phyloP scores from a whole-genome alignment of 73 alveolate species.

The Durusdinium trenchii region DNA sequence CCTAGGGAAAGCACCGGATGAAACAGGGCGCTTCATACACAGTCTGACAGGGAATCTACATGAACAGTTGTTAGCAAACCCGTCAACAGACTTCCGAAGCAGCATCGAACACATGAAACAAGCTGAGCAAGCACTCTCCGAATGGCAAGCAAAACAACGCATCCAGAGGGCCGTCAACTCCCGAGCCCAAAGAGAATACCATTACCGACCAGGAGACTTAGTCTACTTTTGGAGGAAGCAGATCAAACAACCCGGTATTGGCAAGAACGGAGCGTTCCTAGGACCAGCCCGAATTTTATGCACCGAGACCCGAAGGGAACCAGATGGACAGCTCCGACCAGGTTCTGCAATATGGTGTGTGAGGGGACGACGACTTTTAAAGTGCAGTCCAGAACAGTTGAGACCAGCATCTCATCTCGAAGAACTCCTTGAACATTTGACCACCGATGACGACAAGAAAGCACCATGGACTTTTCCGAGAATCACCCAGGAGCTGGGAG shows the following conservation, averaged over 20 bases:
- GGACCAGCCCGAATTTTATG: not conserved
- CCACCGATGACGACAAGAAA: not conserved
- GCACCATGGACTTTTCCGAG: slow-evolving; percentile 11
- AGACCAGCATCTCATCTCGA: not conserved
- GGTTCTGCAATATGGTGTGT: not conserved
- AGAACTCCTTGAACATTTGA: not conserved
- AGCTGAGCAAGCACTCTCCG: not conserved
- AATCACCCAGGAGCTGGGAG: not conserved
- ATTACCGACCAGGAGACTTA: not conserved
- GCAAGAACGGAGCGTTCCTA: not conserved
- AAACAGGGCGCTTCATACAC: not conserved
- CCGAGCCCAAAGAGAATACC: not conserved
- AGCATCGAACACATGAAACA: not conserved
- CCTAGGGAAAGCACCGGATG: not conserved
- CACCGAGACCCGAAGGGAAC: not conserved
- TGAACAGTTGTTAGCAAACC: not conserved
- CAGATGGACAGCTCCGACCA: not conserved
- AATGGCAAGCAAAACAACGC: not conserved
- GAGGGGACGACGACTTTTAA: not conserved
- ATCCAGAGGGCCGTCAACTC: not conserved
- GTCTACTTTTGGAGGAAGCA: slow-evolving; percentile 4
- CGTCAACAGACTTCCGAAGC: not conserved
- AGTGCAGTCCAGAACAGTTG: slow-evolving; percentile 1
- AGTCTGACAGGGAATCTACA: not conserved
- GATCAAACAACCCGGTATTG: not conserved